Evolutionary conservation across 345 rosid species (phyloP).

Genomic region (Sapria himalayana): DNA sequence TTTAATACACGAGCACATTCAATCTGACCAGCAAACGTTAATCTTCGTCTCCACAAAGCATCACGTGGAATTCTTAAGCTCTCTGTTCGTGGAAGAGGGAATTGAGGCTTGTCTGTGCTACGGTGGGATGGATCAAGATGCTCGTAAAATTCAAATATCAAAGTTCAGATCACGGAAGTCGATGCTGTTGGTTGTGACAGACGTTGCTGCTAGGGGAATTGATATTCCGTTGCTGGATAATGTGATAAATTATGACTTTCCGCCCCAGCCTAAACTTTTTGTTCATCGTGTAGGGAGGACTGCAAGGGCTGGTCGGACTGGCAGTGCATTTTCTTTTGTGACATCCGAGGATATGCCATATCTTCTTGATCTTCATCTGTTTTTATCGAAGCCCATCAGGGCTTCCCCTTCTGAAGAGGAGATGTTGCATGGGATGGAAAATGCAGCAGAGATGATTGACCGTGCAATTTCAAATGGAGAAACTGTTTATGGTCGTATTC

Average conservation of each 20-base stretch:
- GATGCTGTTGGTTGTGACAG: slow-evolving; percentile 79
- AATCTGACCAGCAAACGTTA: slow-evolving; percentile 54
- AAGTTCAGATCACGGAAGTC: slow-evolving; percentile 76
- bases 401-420: slow-evolving; percentile 89
- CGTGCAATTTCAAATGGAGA: slow-evolving; percentile 62
- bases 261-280: slow-evolving; percentile 84
- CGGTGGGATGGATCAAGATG: slow-evolving; percentile 98
- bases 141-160: slow-evolving; percentile 73
- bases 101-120: slow-evolving; percentile 79
- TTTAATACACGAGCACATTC: slow-evolving; percentile 64
- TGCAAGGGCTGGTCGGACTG: slow-evolving; percentile 88
- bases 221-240: slow-evolving; percentile 94
- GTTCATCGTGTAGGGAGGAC: slow-evolving; percentile 93
- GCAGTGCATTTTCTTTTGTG: slow-evolving; percentile 75
- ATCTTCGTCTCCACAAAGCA: slow-evolving; percentile 91
- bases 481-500: slow-evolving; percentile 84
- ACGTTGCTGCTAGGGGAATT: slow-evolving; percentile 94
- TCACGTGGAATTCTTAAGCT: slow-evolving; percentile 85
- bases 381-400: slow-evolving; percentile 68
- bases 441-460: slow-evolving; percentile 47
- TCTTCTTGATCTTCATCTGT: slow-evolving; percentile 77
- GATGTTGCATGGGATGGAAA: slow-evolving; percentile 63
- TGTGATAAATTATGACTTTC: slow-evolving; percentile 95
- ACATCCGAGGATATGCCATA: slow-evolving; percentile 86
- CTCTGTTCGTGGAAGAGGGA: slow-evolving; percentile 57